Evolutionary conservation across 352 stramenopile species (phyloP).

Genomic region (Thraustotheca clavata): DNA sequence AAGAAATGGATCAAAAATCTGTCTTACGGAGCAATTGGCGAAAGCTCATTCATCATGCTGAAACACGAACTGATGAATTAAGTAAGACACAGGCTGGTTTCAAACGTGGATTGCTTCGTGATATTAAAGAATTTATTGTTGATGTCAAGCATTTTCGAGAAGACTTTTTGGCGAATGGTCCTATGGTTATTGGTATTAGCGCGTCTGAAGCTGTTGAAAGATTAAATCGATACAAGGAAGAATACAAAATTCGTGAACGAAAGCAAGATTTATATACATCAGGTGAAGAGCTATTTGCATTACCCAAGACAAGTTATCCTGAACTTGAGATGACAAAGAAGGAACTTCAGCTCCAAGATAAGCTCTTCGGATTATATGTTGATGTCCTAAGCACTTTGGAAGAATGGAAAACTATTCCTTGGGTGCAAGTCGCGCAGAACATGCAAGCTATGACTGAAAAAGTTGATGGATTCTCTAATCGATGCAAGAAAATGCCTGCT

Average conservation of each 20-base stretch:
- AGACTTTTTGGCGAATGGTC: slow-evolving; percentile 95
- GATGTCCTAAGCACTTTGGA: slow-evolving; percentile 96
- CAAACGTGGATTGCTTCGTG: slow-evolving; percentile 91
- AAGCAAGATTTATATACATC: slow-evolving; percentile 96
- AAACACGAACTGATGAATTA: slow-evolving; percentile 92
- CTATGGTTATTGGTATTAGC: slow-evolving; percentile 95
- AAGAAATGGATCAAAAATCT: slow-evolving; percentile 99
- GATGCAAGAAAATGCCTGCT: slow-evolving; percentile 96
- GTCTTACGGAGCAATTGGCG: slow-evolving; percentile 96
- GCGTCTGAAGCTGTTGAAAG: slow-evolving; percentile 95
- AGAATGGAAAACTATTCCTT: slow-evolving; percentile 96
- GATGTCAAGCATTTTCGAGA: slow-evolving; percentile 95
- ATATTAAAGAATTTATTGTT: slow-evolving; percentile 95
- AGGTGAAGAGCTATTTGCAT: slow-evolving; percentile 95
- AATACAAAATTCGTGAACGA: slow-evolving; percentile 95
- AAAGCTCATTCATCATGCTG: slow-evolving; percentile 93
- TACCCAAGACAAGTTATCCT: slow-evolving; percentile 94
- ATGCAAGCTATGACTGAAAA: slow-evolving; percentile 95
- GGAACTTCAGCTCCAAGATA: slow-evolving; percentile 91
- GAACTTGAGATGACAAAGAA: slow-evolving; percentile 97
- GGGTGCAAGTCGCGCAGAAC: slow-evolving; percentile 89
- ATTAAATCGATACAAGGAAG: slow-evolving; percentile 96
- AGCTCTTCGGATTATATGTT: slow-evolving; percentile 95
- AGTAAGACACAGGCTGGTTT: slow-evolving; percentile 94
- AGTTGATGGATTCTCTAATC: slow-evolving; percentile 92